Evolutionary conservation across 257 asterid genomes (phyloP).

Genomic region (Eustoma russellianum): DNA sequence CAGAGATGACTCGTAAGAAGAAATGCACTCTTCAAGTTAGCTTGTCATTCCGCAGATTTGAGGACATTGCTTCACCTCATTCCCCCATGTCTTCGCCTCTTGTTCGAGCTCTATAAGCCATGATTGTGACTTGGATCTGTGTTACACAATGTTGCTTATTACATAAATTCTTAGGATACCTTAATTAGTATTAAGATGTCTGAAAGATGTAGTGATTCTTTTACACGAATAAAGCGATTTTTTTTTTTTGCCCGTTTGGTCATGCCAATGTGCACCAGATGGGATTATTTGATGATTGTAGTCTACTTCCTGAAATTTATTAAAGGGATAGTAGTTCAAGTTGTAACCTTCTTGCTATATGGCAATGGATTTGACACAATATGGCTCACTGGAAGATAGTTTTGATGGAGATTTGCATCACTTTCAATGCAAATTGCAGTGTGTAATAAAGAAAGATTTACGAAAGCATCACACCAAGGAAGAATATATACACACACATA

Average conservation of each 20-base stretch:
- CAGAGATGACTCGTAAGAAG: slow-evolving; percentile 24
- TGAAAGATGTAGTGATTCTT: too few relatives aligned
- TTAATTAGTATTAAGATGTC: too few relatives aligned
- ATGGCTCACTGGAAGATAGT: too few relatives aligned
- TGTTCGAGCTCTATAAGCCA: slow-evolving; percentile 43
- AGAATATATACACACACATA: too few relatives aligned
- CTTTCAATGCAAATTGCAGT: too few relatives aligned
- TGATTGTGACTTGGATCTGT: too few relatives aligned
- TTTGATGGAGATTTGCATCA: too few relatives aligned
- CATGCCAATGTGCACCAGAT: slow-evolving; percentile 1
- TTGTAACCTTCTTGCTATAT: background rate
- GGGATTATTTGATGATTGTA: background rate
- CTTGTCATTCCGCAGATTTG: slow-evolving; percentile 55
- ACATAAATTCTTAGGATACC: too few relatives aligned
- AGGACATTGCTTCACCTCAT: slow-evolving; percentile 59
- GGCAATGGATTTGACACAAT: background rate
- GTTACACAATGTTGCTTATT: too few relatives aligned
- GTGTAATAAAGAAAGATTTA: too few relatives aligned
- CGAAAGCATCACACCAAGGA: too few relatives aligned
- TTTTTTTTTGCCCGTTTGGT: slow-evolving; percentile 4
- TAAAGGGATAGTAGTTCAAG: background rate
- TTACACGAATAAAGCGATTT: background rate
- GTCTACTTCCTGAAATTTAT: background rate
- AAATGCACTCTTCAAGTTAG: slow-evolving; percentile 58
- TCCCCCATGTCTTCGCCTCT: slow-evolving; percentile 83